Evolutionary conservation across 345 rosid species (phyloP), one percentile per base, ranked within the genome.

Genomic region (Raphanus raphanistrum): DNA sequence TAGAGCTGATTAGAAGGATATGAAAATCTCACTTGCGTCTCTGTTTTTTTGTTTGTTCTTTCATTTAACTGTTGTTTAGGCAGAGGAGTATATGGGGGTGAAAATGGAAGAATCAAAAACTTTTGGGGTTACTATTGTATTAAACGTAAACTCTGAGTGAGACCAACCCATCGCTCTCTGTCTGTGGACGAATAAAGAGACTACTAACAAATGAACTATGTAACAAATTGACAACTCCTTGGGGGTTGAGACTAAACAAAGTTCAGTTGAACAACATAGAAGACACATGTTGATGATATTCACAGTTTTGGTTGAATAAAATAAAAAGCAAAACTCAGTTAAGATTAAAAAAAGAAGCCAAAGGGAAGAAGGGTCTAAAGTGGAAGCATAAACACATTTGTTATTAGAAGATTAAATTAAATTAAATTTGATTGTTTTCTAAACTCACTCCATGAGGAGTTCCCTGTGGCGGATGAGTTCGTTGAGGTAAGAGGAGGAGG

Each of bases 401-500:
- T 52, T 52, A 15, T 15, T 17, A 52, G 58, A 52, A 52, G 58
- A 5, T 52, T 15, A 5, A 48, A 16, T n/a, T 50, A 4, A 16
- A n/a, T 52, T 13, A 0, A 1, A 6, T 35, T 58, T 17, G 26
- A 36, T 28, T 64, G 61, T 65, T 33, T 33, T 71, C 63, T 48
- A 35, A 35, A 72, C 27, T 85, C 61, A 91, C 81, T 89, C 98
- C 89, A 94, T 74, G n/a, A 87, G 84, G 45, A 94, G 93, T 70
- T 90, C 84, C 86, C 79, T 87, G 66, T 92, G 95, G 6, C 97
- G 94, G 41, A 71, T 81, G 16, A 94, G 90, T 33, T 92, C 95
- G 15, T 86, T 74, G 63, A 89, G 88, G 68, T 92, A 92, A 52
- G 77, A 81, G 33, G 90, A 70, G 16, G 93, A 82, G 0, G 89